A percentile compares a stretch with the other conserved stretches of the same genome.
Conservation (phyloP, 306 rosid genomes). For the Elaeagnus macrophylla region DNA sequence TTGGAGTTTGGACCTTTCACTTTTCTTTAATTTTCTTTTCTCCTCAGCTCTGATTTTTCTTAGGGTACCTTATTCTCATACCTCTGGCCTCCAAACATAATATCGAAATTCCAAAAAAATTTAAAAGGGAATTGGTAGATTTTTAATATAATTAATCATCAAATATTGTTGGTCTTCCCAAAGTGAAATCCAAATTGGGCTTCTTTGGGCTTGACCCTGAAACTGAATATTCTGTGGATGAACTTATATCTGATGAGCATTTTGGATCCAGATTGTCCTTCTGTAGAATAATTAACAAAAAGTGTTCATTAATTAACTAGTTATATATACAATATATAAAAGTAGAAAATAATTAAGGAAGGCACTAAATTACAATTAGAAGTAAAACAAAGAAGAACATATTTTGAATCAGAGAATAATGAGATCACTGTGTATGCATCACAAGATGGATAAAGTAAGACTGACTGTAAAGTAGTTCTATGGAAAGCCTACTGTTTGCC, state of each 20-base stretch:
- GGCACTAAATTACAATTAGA: conserved; percentile 1
- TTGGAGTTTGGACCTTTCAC: conserved; percentile 61
- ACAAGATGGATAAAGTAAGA: no score
- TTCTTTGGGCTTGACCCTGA: conserved; percentile 76
- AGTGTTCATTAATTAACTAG: neutral
- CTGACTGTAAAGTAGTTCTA: no score
- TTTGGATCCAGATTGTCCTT: conserved; percentile 61
- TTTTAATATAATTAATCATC: conserved; percentile 18
- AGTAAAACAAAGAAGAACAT: no score
- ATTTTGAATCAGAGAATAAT: conserved; percentile 2
- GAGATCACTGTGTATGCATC: no score
- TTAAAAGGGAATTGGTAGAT: no score
- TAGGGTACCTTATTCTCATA: conserved; percentile 33
- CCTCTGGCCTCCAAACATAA: conserved; percentile 27
- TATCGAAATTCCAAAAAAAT: conserved; percentile 27
- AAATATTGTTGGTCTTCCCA: conserved; percentile 51
- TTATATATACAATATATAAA: no score
- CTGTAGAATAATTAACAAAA: conserved; percentile 17
- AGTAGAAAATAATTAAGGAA: neutral
- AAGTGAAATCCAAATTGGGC: conserved; percentile 82
- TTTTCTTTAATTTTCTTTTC: conserved; percentile 42
- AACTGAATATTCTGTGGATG: conserved; percentile 38
- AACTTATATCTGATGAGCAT: conserved; percentile 70
- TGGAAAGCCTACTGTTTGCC: no score
- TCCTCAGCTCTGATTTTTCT: conserved; percentile 38